Percentiles rank a stretch among this genome's conserved stretches.
phyloP scores from a whole-genome alignment of 768 basidiomycete genomes.

The Neoboletus subvelutipes region DNA sequence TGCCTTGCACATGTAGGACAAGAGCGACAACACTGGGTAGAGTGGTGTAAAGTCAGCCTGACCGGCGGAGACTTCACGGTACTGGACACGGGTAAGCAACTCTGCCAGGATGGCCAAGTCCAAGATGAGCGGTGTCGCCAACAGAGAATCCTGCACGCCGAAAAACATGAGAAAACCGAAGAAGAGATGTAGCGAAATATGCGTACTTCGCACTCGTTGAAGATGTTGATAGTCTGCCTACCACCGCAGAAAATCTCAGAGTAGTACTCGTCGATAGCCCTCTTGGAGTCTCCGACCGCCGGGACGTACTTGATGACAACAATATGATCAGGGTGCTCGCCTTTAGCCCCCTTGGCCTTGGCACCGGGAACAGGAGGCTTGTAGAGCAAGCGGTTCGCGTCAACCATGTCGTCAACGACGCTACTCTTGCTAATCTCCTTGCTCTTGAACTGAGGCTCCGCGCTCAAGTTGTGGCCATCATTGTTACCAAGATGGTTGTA shows the following conservation, averaged over 20 bases:
- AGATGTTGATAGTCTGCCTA: slow-evolving; percentile 90
- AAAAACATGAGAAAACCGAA: not conserved
- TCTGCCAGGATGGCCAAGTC: slow-evolving; percentile 93
- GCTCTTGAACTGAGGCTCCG: slow-evolving; percentile 92
- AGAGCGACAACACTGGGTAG: slow-evolving; percentile 88
- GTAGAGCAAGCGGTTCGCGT: slow-evolving; percentile 84
- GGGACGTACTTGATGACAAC: slow-evolving; percentile 98
- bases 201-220: slow-evolving; percentile 93
- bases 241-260: slow-evolving; percentile 98
- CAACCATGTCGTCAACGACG: slow-evolving; percentile 98
- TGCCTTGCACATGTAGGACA: slow-evolving; percentile 98
- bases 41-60: slow-evolving; percentile 73
- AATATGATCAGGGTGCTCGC: slow-evolving; percentile 97
- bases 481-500: slow-evolving; percentile 99
- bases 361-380: slow-evolving; percentile 69
- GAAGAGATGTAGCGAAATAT: rapidly evolving
- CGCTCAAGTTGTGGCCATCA: slow-evolving; percentile 89
- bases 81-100: slow-evolving; percentile 89
- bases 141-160: slow-evolving; percentile 72
- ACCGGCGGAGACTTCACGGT: slow-evolving; percentile 54
- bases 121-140: slow-evolving; percentile 95
- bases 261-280: slow-evolving; percentile 98
- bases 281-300: slow-evolving; percentile 97
- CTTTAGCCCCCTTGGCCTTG: slow-evolving; percentile 65
- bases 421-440: slow-evolving; percentile 98